A percentile compares a stretch with the other conserved stretches of the same genome.
phyloP scores from a whole-genome alignment of 2,329 filamentous ascomycete genomes.

The Parastagonospora nodorum region DNA sequence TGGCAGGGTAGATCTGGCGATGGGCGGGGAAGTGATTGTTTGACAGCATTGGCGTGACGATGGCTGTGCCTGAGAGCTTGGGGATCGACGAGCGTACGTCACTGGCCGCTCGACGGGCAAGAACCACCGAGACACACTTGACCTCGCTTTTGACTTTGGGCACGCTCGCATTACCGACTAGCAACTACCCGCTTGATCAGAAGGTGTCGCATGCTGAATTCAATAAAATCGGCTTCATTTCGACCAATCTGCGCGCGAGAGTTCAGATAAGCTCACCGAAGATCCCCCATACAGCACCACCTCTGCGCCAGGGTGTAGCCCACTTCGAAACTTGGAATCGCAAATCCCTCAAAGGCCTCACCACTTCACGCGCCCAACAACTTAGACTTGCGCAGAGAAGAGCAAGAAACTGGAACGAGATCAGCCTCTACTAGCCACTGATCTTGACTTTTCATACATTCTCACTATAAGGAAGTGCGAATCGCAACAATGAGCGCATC shows the following conservation, averaged over 20 bases:
- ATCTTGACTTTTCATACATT: too few relatives aligned
- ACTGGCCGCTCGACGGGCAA: background rate
- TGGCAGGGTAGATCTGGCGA: background rate
- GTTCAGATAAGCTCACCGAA: background rate
- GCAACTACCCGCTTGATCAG: background rate
- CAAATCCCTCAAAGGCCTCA: conserved; percentile 6
- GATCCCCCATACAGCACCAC: conserved; percentile 2
- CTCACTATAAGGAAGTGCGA: background rate
- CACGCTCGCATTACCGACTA: background rate
- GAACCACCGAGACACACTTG: too few relatives aligned
- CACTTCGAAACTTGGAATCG: conserved; percentile 4
- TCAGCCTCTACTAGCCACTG: too few relatives aligned
- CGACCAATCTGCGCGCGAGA: background rate
- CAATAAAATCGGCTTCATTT: background rate
- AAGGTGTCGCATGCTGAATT: background rate
- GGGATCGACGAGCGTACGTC: conserved; percentile 4
- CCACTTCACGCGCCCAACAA: conserved; percentile 4
- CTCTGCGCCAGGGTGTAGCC: conserved; percentile 3
- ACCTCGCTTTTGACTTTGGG: background rate
- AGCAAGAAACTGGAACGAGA: background rate
- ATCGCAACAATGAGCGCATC: conserved; percentile 12
- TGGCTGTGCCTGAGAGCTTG: background rate
- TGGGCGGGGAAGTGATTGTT: background rate
- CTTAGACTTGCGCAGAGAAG: conserved; percentile 5
- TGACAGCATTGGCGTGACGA: background rate